phyloP scores from a whole-genome alignment of 805 yeast species.

The Starmerella davenportii region DNA sequence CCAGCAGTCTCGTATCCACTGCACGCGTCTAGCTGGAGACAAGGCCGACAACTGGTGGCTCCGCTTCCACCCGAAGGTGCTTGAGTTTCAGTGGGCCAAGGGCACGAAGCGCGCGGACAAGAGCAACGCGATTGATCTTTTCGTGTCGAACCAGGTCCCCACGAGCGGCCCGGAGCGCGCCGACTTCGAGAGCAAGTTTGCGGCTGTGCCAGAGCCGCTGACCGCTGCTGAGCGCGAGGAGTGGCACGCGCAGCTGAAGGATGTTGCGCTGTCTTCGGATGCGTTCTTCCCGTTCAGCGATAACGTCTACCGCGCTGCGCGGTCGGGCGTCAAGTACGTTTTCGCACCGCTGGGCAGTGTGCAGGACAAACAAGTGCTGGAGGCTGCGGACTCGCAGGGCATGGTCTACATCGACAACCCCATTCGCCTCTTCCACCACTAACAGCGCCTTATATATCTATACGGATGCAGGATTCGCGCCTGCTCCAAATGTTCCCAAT shows the following conservation, averaged over 20 bases:
- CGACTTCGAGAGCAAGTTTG: constrained; percentile 83
- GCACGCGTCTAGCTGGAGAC: constrained; percentile 98
- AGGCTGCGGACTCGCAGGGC: constrained; percentile 82
- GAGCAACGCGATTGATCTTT: constrained; percentile 92
- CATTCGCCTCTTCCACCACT: constrained; percentile 96
- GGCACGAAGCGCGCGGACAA: constrained; percentile 97
- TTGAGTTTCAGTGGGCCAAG: constrained; percentile 91
- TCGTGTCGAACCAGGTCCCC: constrained; percentile 82
- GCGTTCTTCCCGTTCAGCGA: constrained; percentile 99
- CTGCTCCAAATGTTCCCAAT: too few relatives aligned
- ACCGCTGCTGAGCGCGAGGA: constrained; percentile 68
- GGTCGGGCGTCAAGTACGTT: constrained; percentile 87
- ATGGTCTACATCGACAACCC: constrained; percentile 93
- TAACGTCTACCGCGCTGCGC: constrained; percentile 91
- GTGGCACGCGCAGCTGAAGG: constrained; percentile 63
- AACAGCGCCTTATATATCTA: too few relatives aligned
- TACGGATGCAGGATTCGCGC: too few relatives aligned
- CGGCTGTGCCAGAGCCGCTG: constrained; percentile 63
- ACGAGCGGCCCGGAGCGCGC: constrained; percentile 77
- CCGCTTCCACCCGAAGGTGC: constrained; percentile 91
- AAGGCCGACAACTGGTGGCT: constrained; percentile 99
- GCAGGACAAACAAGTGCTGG: constrained; percentile 89
- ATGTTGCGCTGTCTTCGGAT: constrained; percentile 87
- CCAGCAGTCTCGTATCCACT: constrained; percentile 97
- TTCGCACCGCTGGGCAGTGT: constrained; percentile 98